These are phyloP conservation scores for Gleditsia sinensis DNA, from an alignment of 306 rosid genomes.

Conservation along the genomic window DNA sequence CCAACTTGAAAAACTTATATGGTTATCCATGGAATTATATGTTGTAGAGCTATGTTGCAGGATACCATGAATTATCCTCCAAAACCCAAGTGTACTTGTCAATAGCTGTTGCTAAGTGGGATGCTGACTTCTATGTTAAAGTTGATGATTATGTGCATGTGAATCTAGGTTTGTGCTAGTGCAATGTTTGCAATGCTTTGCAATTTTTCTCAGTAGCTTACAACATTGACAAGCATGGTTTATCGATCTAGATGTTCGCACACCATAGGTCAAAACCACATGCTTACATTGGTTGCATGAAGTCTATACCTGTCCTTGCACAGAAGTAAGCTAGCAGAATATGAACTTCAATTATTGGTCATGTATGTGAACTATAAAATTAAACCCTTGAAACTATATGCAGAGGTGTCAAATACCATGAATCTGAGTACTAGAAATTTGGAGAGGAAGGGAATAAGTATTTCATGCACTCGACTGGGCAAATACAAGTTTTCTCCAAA, in stretches of 20 bases:
- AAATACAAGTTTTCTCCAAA: constrained; percentile 56
- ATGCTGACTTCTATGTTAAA: constrained; percentile 15
- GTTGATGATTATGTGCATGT: constrained; percentile 17
- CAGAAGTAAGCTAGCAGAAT: background rate
- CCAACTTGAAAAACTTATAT: too few species aligned
- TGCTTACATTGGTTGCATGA: constrained; percentile 5
- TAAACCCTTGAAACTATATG: background rate
- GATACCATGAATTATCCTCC: background rate
- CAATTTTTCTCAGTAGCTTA: background rate
- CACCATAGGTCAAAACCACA: background rate
- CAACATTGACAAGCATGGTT: background rate
- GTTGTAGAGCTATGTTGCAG: background rate
- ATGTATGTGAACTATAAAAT: background rate
- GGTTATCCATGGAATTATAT: background rate
- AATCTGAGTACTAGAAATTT: constrained; percentile 68
- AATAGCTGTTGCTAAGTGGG: constrained; percentile 18
- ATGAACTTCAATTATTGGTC: background rate
- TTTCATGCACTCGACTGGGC: constrained; percentile 71
- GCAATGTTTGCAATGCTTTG: background rate
- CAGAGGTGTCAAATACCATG: constrained; percentile 53
- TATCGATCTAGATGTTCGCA: background rate
- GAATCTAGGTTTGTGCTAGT: constrained; percentile 28
- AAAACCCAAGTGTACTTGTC: background rate
- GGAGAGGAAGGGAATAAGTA: constrained; percentile 61
- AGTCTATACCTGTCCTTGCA: constrained; percentile 6